Percentiles rank a stretch among this genome's conserved stretches.
phyloP scores from a whole-genome alignment of 176 grass and related monocot genomes.

The Olyra latifolia region DNA sequence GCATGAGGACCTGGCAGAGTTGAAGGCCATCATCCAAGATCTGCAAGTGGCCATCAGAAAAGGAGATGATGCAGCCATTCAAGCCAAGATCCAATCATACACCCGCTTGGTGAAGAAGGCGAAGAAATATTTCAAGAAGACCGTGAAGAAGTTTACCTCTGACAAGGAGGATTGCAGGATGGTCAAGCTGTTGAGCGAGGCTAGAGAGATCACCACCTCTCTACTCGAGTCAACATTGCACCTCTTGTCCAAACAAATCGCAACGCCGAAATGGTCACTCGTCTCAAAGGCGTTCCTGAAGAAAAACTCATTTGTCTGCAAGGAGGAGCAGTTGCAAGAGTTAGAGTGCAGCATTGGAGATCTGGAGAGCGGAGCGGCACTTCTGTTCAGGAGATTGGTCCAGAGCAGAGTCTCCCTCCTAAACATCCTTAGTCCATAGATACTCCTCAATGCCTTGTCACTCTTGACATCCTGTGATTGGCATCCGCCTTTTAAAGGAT shows the following conservation, averaged over 20 bases:
- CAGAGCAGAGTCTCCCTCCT: constrained; percentile 34
- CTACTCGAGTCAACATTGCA: not conserved
- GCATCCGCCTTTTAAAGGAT: constrained; percentile 35
- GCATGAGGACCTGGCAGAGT: constrained; percentile 27
- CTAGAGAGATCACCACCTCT: constrained; percentile 14
- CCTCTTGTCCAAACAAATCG: constrained; percentile 14
- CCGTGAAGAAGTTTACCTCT: not conserved
- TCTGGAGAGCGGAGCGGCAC: constrained; percentile 20
- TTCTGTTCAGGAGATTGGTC: constrained; percentile 24
- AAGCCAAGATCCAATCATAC: constrained; percentile 34
- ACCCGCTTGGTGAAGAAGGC: constrained; percentile 28
- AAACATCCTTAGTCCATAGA: constrained; percentile 28
- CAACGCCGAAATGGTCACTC: constrained; percentile 1
- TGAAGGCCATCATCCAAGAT: constrained; percentile 37
- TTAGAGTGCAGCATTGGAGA: constrained; percentile 10
- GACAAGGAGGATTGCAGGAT: not conserved
- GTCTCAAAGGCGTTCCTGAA: constrained; percentile 31
- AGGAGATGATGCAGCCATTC: constrained; percentile 20
- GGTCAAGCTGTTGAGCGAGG: not conserved
- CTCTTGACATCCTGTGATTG: not conserved
- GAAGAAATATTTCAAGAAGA: constrained; percentile 36
- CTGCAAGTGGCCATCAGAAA: constrained; percentile 29
- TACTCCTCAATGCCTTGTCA: not conserved
- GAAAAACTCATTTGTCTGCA: not conserved
- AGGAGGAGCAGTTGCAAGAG: constrained; percentile 20